Evolutionary conservation across 257 asterid species (phyloP).

Genomic region (Solanum megistacrolobum): DNA sequence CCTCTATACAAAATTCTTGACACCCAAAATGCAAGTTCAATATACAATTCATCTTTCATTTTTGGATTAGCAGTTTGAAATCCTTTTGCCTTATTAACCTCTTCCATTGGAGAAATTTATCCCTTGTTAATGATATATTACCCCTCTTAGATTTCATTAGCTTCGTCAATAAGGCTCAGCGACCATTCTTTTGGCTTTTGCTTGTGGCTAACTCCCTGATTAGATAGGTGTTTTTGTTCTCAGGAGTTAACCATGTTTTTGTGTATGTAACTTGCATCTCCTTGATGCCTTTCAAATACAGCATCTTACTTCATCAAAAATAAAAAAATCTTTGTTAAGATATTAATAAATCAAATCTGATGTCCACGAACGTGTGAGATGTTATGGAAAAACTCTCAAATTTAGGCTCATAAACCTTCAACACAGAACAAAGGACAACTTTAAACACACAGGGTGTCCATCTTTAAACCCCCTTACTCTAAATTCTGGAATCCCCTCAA

Average conservation of each 20-base stretch:
- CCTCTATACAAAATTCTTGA: not conserved
- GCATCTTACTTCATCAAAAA: not conserved
- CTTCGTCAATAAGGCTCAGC: not conserved
- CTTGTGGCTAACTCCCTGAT: not conserved
- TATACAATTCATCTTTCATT: not conserved
- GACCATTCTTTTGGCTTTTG: not conserved
- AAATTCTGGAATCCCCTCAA: not conserved
- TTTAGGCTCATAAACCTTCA: not conserved
- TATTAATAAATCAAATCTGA: not conserved
- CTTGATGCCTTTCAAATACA: not conserved
- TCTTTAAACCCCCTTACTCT: not conserved
- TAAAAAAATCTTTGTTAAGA: not conserved
- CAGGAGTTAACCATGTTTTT: not conserved
- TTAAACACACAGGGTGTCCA: not conserved
- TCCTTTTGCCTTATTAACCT: not conserved
- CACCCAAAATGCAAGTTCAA: not conserved
- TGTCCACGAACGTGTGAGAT: not conserved
- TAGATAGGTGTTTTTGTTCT: not conserved
- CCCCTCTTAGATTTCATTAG: not conserved
- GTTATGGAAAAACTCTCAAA: not conserved
- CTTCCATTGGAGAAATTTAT: not conserved
- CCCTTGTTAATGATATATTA: not conserved
- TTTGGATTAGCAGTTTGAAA: not conserved
- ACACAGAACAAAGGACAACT: not conserved
- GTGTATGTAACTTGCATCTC: not conserved